Evolutionary conservation across 1,284 basidiomycete species (phyloP), one percentile per base, ranked within the genome.

Genomic region (Malassezia obtusa): DNA sequence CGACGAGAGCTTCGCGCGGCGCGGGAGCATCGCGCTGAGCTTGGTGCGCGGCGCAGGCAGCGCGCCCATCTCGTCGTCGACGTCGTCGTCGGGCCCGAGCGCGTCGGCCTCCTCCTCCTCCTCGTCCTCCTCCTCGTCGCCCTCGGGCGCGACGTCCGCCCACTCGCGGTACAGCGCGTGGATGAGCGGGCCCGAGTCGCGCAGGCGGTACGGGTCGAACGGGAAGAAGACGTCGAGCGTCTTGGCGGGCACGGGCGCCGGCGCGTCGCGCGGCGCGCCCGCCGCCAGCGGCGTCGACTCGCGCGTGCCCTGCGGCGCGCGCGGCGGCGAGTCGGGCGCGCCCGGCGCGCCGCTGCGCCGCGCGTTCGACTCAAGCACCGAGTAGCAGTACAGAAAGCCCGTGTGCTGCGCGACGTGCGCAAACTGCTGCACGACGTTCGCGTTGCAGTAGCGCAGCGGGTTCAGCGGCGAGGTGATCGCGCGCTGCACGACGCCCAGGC

Each of bases 121-220:
- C 7, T 65, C 67, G 4, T 66, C 59, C 12, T 59, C 61, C 4
- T 63, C 60, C 0, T 63, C 64, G 21, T 52, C 56, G 14, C 53
- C 60, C 3, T 62, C 63, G 2, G 69, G 71, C 4, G 76, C 76
- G 4, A 79, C 79, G 43, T 80, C 78, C 24, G 61, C 50, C 80
- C 80, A 82, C 9, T 78, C 77, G 12, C 78, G 71, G 59, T 81
- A 82, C 46, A 81, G 75, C 8, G 64, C 62, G 38, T 80, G 77
- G 55, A 81, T 75, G 59, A 73, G 80, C 22, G 73, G 71, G 0
- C 76, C 54, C 11, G 67, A 79, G 35, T 76, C 69, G 2, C 87
- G 86, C 2, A 99, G 81, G 62, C 84, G 87, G 77, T 89, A 98
- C 1, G 94, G 94, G 73, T 99, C 94, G 72, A 99, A 99, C 0